Conservation (phyloP, 768 basidiomycete genomes). For the Leccinum fibrillosum region DNA sequence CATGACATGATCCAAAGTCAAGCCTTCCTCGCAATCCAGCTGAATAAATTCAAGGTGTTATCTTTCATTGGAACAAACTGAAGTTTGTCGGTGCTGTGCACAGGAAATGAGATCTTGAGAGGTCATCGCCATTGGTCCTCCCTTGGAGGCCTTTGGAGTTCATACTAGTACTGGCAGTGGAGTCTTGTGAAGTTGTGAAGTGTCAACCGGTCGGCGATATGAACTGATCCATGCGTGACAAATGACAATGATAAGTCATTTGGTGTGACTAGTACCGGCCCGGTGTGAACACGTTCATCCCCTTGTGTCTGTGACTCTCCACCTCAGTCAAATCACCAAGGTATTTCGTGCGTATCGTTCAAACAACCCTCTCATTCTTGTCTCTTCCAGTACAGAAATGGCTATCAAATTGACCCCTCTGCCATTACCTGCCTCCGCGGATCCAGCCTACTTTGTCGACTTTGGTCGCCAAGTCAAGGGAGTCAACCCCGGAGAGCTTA, state of each 20-base stretch:
- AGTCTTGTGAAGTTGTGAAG: background rate
- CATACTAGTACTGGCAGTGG: background rate
- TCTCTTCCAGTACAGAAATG: constrained; percentile 38
- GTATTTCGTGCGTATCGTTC: background rate
- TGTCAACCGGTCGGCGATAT: background rate
- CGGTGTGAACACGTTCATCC: background rate
- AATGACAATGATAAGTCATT: no score
- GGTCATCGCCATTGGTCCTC: constrained; percentile 3
- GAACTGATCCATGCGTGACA: background rate
- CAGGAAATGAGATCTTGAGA: background rate
- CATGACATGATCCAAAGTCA: background rate
- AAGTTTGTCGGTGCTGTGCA: background rate
- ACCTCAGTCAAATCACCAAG: background rate
- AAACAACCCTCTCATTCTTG: background rate
- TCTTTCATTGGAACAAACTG: background rate
- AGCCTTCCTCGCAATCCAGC: no score
- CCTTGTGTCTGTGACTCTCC: no score
- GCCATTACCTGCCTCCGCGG: constrained; percentile 69
- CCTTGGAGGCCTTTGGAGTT: background rate
- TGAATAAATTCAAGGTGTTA: no score
- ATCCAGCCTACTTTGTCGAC: constrained; percentile 58
- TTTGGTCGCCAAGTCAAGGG: constrained; percentile 81
- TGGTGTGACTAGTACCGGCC: no score
- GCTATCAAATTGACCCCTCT: constrained; percentile 64
- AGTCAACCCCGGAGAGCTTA: constrained; percentile 60